Base-by-base conservation (phyloP, 202 grass and related monocot species). In the Cymbopogon flexuosus region DNA sequence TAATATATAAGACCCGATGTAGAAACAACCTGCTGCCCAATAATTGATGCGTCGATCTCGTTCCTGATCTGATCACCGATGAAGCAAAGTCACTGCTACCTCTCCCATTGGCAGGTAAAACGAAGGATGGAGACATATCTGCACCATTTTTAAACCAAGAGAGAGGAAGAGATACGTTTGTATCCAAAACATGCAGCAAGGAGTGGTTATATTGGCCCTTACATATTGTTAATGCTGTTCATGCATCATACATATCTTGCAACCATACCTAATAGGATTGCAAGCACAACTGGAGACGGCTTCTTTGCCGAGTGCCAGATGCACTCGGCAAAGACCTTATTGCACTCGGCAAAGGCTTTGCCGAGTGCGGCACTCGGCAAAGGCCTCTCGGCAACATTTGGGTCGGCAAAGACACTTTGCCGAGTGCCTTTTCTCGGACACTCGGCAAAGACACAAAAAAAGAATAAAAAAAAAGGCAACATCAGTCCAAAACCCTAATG, bases 251-350 rank as follows among this genome's bases (percentile, higher is more conserved):
- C 9, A 40, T 12, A 33, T 71, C 24, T 18, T 47, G 12, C 18
- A n/a, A 5, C 31, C 57, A 40, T 75, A 47, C 76, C 81, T 84
- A 81, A 81, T 64, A 41, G 54, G 75, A 49, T 10, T 72, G 40
- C 40, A 6, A 1, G 43, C 8, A n/a, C n/a, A n/a, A n/a, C n/a
- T n/a, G 41, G 15, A 65, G 46, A 15, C 39, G 16, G 59, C 39
- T 45, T n/a, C n/a, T n/a, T n/a, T n/a, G n/a, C n/a, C n/a, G n/a
- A n/a, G n/a, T n/a, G n/a, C n/a, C n/a, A n/a, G n/a, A n/a, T n/a
- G n/a, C n/a, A n/a, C n/a, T n/a, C n/a, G n/a, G n/a, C n/a, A n/a
- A n/a, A n/a, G n/a, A n/a, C n/a, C n/a, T n/a, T n/a, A n/a, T n/a
- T n/a, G n/a, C n/a, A n/a, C n/a, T n/a, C n/a, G n/a, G n/a, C n/a